Conservation (phyloP, 2,329 filamentous ascomycete species). For the Apiospora saccharicola region DNA sequence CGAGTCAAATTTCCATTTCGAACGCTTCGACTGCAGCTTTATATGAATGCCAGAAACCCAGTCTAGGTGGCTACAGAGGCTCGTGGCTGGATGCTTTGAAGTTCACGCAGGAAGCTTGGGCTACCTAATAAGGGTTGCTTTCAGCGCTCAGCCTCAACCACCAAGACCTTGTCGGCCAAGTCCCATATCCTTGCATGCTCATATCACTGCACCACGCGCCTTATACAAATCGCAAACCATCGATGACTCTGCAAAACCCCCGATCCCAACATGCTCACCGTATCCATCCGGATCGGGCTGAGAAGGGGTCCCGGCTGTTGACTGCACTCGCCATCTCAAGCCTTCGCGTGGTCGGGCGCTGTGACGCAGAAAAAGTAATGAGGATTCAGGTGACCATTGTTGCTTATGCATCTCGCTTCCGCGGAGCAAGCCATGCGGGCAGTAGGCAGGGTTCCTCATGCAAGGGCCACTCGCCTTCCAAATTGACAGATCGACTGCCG, state of each 20-base stretch:
- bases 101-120: not conserved
- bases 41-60: not conserved
- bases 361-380: conserved; percentile 1
- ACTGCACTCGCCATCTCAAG: not conserved
- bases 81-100: not conserved
- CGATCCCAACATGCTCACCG: not conserved
- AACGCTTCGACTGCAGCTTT: not conserved
- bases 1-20: not conserved
- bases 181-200: not conserved
- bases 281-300: not conserved
- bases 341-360: not conserved
- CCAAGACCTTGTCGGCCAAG: not conserved
- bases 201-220: not conserved
- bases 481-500: conserved; percentile 2
- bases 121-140: no score
- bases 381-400: not conserved
- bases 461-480: not conserved
- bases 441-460: not conserved
- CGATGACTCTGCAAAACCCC: not conserved
- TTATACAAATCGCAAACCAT: not conserved
- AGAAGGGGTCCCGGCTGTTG: not conserved
- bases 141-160: not conserved
- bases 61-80: not conserved
- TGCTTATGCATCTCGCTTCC: not conserved
- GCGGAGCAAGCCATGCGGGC: not conserved